A percentile compares a stretch with the other conserved stretches of the same genome.
Conservation (phyloP, 257 asterid species). For the Fraxinus cuspidata region DNA sequence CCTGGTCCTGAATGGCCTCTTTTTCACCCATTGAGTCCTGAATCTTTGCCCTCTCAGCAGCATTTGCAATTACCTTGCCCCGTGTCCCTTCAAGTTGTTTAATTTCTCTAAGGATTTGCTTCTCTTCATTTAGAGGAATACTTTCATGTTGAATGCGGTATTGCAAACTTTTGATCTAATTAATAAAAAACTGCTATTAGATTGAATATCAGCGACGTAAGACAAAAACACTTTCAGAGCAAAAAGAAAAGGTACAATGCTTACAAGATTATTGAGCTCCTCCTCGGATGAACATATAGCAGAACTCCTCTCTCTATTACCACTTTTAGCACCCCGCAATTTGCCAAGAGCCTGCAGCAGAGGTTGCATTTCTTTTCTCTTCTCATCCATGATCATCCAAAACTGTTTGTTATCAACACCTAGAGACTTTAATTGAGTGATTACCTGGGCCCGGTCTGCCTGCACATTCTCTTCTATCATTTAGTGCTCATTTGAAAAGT, state of each 20-base stretch:
- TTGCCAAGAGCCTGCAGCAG: slow-evolving; percentile 75
- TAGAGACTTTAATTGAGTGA: slow-evolving; percentile 53
- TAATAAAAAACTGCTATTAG: slow-evolving; percentile 4
- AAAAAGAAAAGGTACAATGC: slow-evolving; percentile 21
- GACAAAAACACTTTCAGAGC: not conserved
- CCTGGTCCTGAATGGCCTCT: slow-evolving; percentile 76
- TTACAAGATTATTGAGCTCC: slow-evolving; percentile 74
- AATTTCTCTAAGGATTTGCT: slow-evolving; percentile 85
- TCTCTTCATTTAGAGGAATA: slow-evolving; percentile 85
- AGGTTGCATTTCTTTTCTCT: slow-evolving; percentile 80
- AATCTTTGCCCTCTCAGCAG: slow-evolving; percentile 73
- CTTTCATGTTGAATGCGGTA: slow-evolving; percentile 91
- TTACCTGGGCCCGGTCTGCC: slow-evolving; percentile 62
- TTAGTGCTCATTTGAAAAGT: not conserved
- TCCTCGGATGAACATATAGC: slow-evolving; percentile 71
- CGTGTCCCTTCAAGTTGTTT: slow-evolving; percentile 82
- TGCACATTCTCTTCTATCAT: slow-evolving; percentile 30
- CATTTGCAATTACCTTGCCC: slow-evolving; percentile 61
- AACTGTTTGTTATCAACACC: slow-evolving; percentile 70
- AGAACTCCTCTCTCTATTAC: slow-evolving; percentile 54
- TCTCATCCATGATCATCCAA: slow-evolving; percentile 60
- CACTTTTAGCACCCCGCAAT: slow-evolving; percentile 53
- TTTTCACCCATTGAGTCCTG: slow-evolving; percentile 83
- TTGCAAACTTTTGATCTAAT: slow-evolving; percentile 73
- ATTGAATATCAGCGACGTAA: slow-evolving; percentile 12